Conservation (phyloP, 2,329 filamentous ascomycete species). For the Pseudocercospora vitis region DNA sequence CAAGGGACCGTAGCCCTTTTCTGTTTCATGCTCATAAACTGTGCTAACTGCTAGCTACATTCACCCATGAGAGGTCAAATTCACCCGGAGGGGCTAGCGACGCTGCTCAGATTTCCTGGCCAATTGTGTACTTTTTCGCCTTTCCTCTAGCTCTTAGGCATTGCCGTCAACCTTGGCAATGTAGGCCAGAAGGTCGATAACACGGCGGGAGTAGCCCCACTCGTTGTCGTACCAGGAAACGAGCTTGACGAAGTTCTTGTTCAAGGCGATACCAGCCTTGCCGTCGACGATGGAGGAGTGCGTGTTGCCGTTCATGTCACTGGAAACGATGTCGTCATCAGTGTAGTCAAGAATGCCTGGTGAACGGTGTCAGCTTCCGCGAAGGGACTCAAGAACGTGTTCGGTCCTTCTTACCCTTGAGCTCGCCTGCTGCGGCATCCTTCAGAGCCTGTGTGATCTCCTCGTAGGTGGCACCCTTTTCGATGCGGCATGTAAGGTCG, state of each 20-base stretch:
- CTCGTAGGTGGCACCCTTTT: slow-evolving; percentile 85
- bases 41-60: slow-evolving; percentile 19
- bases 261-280: slow-evolving; percentile 98
- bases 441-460: slow-evolving; percentile 89
- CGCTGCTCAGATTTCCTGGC: slow-evolving; percentile 10
- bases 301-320: slow-evolving; percentile 87
- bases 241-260: slow-evolving; percentile 98
- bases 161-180: slow-evolving; percentile 44
- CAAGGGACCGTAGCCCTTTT: slow-evolving; percentile 11
- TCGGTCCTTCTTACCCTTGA: slow-evolving; percentile 71
- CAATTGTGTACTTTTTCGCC: not conserved
- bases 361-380: slow-evolving; percentile 29
- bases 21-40: slow-evolving; percentile 17
- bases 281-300: slow-evolving; percentile 98
- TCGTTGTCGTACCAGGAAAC: slow-evolving; percentile 88
- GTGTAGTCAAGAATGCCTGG: slow-evolving; percentile 87
- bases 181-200: slow-evolving; percentile 51
- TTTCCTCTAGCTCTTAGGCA: slow-evolving; percentile 26
- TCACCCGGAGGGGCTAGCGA: not conserved
- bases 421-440: slow-evolving; percentile 75
- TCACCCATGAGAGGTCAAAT: slow-evolving; percentile 11
- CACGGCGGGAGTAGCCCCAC: slow-evolving; percentile 96
- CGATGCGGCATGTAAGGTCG: slow-evolving; percentile 88
- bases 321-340: slow-evolving; percentile 94
- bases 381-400: not conserved